Percentiles rank a stretch among this genome's conserved stretches.
Conservation (phyloP, 2,329 filamentous ascomycete genomes). For the Neocatenulostroma microsporum region DNA sequence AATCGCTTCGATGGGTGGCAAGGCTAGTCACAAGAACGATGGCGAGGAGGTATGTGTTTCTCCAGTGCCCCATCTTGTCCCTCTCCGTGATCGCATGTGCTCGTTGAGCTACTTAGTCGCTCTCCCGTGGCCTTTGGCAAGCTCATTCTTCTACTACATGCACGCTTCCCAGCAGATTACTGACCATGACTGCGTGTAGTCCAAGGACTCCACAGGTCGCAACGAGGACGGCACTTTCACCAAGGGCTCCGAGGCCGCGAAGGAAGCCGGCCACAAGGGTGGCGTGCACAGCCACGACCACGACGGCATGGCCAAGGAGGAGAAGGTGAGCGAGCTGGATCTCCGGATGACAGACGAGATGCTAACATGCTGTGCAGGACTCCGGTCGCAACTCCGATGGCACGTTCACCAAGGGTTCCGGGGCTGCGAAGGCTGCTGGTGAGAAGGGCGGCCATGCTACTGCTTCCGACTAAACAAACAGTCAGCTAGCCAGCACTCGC, state of each 20-base stretch:
- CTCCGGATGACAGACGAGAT: too few species aligned
- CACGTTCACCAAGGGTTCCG: slow-evolving; percentile 4
- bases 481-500: too few species aligned
- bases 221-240: slow-evolving; percentile 23
- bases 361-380: too few species aligned
- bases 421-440: slow-evolving; percentile 5
- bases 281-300: slow-evolving; percentile 13
- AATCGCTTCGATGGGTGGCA: slow-evolving; percentile 45
- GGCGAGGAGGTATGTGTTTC: not conserved
- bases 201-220: slow-evolving; percentile 16
- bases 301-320: slow-evolving; percentile 9
- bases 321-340: slow-evolving; percentile 8
- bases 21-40: slow-evolving; percentile 20
- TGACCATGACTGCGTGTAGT: too few species aligned
- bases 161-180: too few species aligned
- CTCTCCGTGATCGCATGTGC: too few species aligned
- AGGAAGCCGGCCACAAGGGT: slow-evolving; percentile 23
- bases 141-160: too few species aligned
- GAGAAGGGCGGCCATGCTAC: slow-evolving; percentile 4
- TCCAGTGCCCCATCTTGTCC: too few species aligned
- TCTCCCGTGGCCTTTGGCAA: too few species aligned
- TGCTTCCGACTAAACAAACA: too few species aligned
- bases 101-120: too few species aligned
- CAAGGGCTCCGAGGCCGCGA: slow-evolving; percentile 22
- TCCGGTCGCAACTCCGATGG: slow-evolving; percentile 4